These are phyloP conservation scores for Platanus orientalis DNA, from an alignment of 164 flowering plant genomes.

Conservation along the genomic window DNA sequence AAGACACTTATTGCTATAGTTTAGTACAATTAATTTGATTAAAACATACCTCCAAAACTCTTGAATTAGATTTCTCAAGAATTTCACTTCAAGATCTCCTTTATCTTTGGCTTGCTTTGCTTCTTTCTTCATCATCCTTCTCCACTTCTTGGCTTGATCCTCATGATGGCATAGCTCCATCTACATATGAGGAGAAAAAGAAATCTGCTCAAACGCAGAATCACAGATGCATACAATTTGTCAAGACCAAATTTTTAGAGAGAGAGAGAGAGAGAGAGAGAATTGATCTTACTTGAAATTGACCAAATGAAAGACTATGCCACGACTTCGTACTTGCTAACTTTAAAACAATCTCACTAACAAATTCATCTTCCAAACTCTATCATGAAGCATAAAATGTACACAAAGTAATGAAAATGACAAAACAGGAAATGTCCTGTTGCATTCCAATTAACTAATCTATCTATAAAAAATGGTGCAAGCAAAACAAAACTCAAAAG, in stretches of 20 bases:
- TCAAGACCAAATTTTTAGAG: background rate
- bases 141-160: conserved; percentile 80
- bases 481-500: no score
- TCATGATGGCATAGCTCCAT: conserved; percentile 82
- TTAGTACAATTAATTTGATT: background rate
- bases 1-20: background rate
- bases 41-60: conserved; percentile 79
- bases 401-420: background rate
- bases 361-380: conserved; percentile 99
- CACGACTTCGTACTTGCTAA: conserved; percentile 75
- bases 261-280: no score
- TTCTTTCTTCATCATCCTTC: conserved; percentile 60
- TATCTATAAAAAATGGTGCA: no score
- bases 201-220: background rate
- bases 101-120: conserved; percentile 56
- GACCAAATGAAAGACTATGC: conserved; percentile 88
- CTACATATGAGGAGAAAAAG: conserved; percentile 27
- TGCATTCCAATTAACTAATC: no score
- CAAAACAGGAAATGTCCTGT: no score
- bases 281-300: conserved; percentile 63
- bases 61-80: conserved; percentile 71
- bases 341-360: conserved; percentile 68
- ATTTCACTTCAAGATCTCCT: conserved; percentile 70
- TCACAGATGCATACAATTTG: background rate
- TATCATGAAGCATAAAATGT: conserved; percentile 22